Base-by-base conservation (phyloP, 1,139 yeast species). In the Arxiozyma slooffiae region DNA sequence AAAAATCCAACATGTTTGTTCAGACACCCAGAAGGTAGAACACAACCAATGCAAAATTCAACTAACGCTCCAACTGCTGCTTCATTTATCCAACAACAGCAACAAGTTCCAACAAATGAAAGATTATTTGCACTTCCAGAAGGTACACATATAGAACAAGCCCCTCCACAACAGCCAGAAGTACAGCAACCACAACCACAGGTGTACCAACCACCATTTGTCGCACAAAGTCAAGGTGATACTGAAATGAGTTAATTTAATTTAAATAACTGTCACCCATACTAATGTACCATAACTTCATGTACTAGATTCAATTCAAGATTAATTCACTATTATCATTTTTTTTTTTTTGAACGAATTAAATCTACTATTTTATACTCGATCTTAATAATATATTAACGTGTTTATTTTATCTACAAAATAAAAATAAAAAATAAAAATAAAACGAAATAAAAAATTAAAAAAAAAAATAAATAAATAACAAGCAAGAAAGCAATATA, bases 101-200 rank as follows among this genome's bases (percentile, higher is more conserved):
- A 38, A 39, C 41, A 38, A 26, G 48, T 39, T 17, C 55, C 59
- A 57, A 77, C 85, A 8, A 73, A 76, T 59, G 76, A 78, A 59
- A 75, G 94, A 58, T 74, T 78, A 45, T 86, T 84, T 74, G 94
- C 95, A 1, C 85, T 84, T 51, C 81, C 87, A 6, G 94, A 85
- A 38, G 85, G 81, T 56, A 49, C 60, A n/a, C 55, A 58, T 26
- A 77, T 83, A 77, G 92, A 85, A 63, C 82, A 78, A 53, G 86
- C 85, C n/a, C 78, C 79, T 51, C 57, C 67, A 18, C 80, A 77
- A 59, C 52, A 53, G 30, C 53, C 52, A 8, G 43, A 40, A 63
- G 82, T 78, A 53, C 86, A 84, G n/a, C 78, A 79, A 51, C 57
- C 67, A 18, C 80, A 77, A 59, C 52, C 52, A 36, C 54, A 52